These are phyloP conservation scores for Rhododendron williamsianum DNA, from an alignment of 148 eudicot species.

Conservation along the genomic window DNA sequence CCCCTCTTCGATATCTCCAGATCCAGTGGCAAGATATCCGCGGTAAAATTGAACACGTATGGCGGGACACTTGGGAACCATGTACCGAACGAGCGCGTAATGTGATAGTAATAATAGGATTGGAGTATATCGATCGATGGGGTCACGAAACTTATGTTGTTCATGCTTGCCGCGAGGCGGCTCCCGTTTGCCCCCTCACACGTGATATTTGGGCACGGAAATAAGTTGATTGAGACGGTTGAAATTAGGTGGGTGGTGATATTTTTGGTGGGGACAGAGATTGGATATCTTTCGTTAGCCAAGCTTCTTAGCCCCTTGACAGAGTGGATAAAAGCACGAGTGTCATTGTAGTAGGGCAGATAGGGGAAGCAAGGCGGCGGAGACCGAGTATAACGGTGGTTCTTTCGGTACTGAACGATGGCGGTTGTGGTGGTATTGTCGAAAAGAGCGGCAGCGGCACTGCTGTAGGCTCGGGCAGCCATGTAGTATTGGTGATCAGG, in stretches of 20 bases:
- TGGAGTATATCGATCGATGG: constrained; percentile 25
- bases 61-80: constrained; percentile 25
- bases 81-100: constrained; percentile 13
- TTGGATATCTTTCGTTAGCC: constrained; percentile 4
- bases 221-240: constrained; percentile 26
- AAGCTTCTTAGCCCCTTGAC: constrained; percentile 20
- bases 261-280: constrained; percentile 23
- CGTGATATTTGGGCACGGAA: constrained; percentile 15
- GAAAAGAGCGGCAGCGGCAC: background rate
- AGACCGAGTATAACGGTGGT: background rate
- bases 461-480: constrained; percentile 25
- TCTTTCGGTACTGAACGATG: constrained; percentile 11
- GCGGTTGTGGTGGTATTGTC: constrained; percentile 33
- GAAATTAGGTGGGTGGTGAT: constrained; percentile 17
- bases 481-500: constrained; percentile 22
- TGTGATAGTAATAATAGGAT: constrained; percentile 24
- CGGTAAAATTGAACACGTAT: constrained; percentile 24
- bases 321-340: constrained; percentile 20
- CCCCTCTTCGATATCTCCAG: constrained; percentile 13
- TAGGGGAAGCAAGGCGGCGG: constrained; percentile 12
- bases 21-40: constrained; percentile 16
- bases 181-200: constrained; percentile 28
- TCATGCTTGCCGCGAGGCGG: constrained; percentile 26
- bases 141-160: background rate
- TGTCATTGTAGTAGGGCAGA: constrained; percentile 27